Evolutionary conservation across 352 stramenopile species (phyloP).

Genomic region (Stramenopiles sp.): DNA sequence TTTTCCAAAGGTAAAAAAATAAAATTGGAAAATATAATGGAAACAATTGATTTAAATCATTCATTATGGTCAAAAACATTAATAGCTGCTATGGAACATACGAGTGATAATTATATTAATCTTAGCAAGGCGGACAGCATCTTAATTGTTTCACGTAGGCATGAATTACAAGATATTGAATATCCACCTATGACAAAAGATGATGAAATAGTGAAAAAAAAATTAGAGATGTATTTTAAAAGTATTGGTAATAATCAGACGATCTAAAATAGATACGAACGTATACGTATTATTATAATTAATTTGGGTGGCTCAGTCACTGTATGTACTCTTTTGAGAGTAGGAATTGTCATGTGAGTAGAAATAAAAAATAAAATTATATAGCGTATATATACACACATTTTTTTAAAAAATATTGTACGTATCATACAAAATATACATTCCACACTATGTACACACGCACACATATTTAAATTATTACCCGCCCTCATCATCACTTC

Average conservation of each 20-base stretch:
- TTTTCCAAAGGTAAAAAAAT: background rate
- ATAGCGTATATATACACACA: too few relatives aligned
- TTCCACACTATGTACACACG: too few relatives aligned
- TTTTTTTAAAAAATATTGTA: too few relatives aligned
- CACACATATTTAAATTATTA: too few relatives aligned
- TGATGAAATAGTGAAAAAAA: background rate
- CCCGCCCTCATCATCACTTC: too few relatives aligned
- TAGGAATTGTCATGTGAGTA: too few relatives aligned
- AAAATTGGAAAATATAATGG: background rate
- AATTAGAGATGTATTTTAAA: background rate
- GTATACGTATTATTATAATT: too few relatives aligned
- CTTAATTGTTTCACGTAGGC: background rate
- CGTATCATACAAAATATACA: too few relatives aligned
- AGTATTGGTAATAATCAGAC: background rate
- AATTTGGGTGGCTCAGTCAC: too few relatives aligned
- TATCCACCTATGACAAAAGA: background rate
- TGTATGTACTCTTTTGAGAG: too few relatives aligned
- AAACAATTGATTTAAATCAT: background rate
- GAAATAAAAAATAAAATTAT: too few relatives aligned
- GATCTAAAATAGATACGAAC: too few relatives aligned
- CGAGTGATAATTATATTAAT: background rate
- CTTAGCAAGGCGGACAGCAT: background rate
- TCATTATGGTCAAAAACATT: background rate
- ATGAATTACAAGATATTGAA: background rate
- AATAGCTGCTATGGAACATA: background rate